Evolutionary conservation across 345 rosid species (phyloP).

Genomic region (Salix koriyanagi): DNA sequence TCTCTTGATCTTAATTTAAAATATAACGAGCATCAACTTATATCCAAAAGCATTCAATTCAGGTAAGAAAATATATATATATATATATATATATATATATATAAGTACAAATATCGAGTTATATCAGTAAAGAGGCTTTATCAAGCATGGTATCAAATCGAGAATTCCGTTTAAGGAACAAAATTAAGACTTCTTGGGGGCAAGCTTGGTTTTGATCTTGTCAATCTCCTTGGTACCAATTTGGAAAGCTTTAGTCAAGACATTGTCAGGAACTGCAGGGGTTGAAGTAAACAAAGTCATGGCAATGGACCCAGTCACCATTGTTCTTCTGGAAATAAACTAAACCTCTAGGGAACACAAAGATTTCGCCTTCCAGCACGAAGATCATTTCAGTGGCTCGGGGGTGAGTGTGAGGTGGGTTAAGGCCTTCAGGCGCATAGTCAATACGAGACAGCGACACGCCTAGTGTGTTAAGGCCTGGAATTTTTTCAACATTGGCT

Average conservation of each 20-base stretch:
- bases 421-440: slow-evolving; percentile 17
- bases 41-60: background rate
- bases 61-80: background rate
- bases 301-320: slow-evolving; percentile 19
- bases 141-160: background rate
- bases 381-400: slow-evolving; percentile 26
- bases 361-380: slow-evolving; percentile 22
- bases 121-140: background rate
- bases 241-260: slow-evolving; percentile 25
- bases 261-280: slow-evolving; percentile 21
- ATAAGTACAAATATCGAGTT: background rate
- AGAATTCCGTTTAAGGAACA: background rate
- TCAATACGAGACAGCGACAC: slow-evolving; percentile 22
- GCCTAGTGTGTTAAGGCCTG: slow-evolving; percentile 28
- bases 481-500: slow-evolving; percentile 26
- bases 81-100: background rate
- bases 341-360: slow-evolving; percentile 26
- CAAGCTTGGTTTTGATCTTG: slow-evolving; percentile 29
- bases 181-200: slow-evolving; percentile 26
- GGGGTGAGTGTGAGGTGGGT: slow-evolving; percentile 33
- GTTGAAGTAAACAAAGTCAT: slow-evolving; percentile 15
- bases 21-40: background rate
- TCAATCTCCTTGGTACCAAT: slow-evolving; percentile 27
- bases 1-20: background rate
- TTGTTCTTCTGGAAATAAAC: slow-evolving; percentile 32